These are phyloP conservation scores for Hymenotorrendiella dingleyae DNA, from an alignment of 2,329 filamentous ascomycete genomes.

Conservation along the genomic window DNA sequence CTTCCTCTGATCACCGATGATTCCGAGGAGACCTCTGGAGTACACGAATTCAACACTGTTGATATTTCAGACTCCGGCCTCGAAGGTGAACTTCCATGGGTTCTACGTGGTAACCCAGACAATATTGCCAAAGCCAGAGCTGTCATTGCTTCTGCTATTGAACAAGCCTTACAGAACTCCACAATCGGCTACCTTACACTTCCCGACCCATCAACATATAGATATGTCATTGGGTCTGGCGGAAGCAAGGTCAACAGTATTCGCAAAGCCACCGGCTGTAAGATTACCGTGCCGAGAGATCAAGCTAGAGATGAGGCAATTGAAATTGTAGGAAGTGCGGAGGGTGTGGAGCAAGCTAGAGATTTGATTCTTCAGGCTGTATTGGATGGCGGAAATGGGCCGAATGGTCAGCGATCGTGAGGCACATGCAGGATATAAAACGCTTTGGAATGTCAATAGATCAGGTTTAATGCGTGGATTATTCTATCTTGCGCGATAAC, in stretches of 20 bases:
- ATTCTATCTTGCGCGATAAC: no score
- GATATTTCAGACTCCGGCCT: constrained; percentile 47
- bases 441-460: no score
- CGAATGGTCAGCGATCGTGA: constrained; percentile 12
- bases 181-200: constrained; percentile 83
- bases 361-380: constrained; percentile 85
- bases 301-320: constrained; percentile 75
- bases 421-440: no score
- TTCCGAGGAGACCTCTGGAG: constrained; percentile 54
- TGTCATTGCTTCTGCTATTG: constrained; percentile 65
- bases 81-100: constrained; percentile 78
- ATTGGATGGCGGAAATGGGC: constrained; percentile 43
- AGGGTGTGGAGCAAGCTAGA: constrained; percentile 80
- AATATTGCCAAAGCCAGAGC: constrained; percentile 77
- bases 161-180: constrained; percentile 62
- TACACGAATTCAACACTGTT: constrained; percentile 79
- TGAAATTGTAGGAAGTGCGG: constrained; percentile 74
- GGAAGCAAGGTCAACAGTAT: constrained; percentile 92
- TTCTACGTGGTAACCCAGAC: constrained; percentile 73
- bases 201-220: constrained; percentile 79
- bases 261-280: constrained; percentile 85
- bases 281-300: constrained; percentile 85
- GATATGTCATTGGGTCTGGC: constrained; percentile 81
- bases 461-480: no score
- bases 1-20: constrained; percentile 95